Percentiles rank a stretch among this genome's conserved stretches.
Conservation (phyloP, 352 stramenopile genomes). For the Phytophthora uliginosa region DNA sequence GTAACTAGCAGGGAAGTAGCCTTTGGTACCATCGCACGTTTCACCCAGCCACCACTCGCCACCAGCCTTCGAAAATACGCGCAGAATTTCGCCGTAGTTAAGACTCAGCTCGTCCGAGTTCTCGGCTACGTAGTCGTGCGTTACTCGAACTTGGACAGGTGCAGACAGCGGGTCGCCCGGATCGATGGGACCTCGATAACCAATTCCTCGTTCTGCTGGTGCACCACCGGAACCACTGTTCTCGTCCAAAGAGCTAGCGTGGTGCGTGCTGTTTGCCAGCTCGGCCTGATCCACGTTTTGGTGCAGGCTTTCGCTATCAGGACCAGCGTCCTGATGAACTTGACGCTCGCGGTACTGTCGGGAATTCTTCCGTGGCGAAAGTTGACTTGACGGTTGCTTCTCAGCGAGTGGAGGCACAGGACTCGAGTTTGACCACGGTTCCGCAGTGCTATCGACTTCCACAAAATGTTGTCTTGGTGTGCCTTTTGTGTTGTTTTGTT, state of each 20-base stretch:
- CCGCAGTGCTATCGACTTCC: slow-evolving; percentile 8
- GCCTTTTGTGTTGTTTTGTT: neutral
- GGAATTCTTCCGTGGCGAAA: slow-evolving; percentile 40
- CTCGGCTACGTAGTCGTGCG: slow-evolving; percentile 17
- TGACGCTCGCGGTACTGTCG: slow-evolving; percentile 49
- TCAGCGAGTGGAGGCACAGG: slow-evolving; percentile 13
- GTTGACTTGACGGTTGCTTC: slow-evolving; percentile 28
- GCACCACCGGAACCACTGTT: neutral
- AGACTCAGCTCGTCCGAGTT: slow-evolving; percentile 67
- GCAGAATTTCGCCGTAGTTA: slow-evolving; percentile 59
- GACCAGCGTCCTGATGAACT: slow-evolving; percentile 8
- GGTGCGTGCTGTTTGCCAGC: neutral
- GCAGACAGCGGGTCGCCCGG: neutral
- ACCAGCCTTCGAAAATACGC: slow-evolving; percentile 56
- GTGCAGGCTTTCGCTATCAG: neutral
- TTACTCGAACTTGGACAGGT: slow-evolving; percentile 13
- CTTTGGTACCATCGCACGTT: slow-evolving; percentile 64
- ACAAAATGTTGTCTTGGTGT: neutral
- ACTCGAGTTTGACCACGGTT: slow-evolving; percentile 23
- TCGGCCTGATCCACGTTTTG: neutral
- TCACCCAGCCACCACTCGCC: slow-evolving; percentile 75
- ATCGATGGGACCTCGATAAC: slow-evolving; percentile 4
- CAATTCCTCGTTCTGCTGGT: neutral
- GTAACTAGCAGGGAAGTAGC: slow-evolving; percentile 69
- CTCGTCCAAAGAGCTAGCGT: neutral